Evolutionary conservation across 768 basidiomycete genomes (phyloP), one percentile per base, ranked within the genome.

Genomic region (Lactarius quietus): DNA sequence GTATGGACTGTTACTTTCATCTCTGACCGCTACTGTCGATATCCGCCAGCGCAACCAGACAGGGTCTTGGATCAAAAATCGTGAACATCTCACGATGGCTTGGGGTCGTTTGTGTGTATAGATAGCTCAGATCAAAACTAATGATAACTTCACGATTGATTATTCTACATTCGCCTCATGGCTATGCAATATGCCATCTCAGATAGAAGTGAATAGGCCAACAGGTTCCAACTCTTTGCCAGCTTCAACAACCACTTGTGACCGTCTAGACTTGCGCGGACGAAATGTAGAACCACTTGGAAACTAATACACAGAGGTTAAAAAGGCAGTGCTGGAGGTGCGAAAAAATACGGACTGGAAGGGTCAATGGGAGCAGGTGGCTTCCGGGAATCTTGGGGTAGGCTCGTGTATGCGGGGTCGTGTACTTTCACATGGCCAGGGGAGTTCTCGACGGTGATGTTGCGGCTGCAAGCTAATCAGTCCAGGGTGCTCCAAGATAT

Each of bases 261-360:
- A 48, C 23, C 36, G 36, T 38, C 55, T 71, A 93, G 66, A 93
- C 89, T 69, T 89, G 88, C 36, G 90, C 90, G 38, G 92, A 93
- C 26, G 93, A 92, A 72, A 95, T 95, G 78, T 93, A 92, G 86
- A 94, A 94, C 92, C 92, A 93, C 74, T 93, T 93, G 69, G 87
- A 92, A 71, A 93, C 92, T 92, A 68, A 28, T 6, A 55, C 38
- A 48, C 57, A 41, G 59, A 57, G 59, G 28, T 38, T 66, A 33
- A 65, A 38, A 66, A 35, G 18, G 12, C 18, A 39, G 29, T 9
- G 55, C 20, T 10, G 23, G 62, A 23, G 20, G 56, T 12, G 57
- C 56, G 58, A n/a, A 54, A n/a, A 54, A 35, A 10, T 7, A 78
- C 88, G 75, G 73, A 95, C 95, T 88, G 62, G 94, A 90, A 66